A percentile compares a stretch with the other conserved stretches of the same genome.
Evolutionary conservation across 805 yeast genomes (phyloP).

Genomic region (Schizosaccharomyces japonicus): DNA sequence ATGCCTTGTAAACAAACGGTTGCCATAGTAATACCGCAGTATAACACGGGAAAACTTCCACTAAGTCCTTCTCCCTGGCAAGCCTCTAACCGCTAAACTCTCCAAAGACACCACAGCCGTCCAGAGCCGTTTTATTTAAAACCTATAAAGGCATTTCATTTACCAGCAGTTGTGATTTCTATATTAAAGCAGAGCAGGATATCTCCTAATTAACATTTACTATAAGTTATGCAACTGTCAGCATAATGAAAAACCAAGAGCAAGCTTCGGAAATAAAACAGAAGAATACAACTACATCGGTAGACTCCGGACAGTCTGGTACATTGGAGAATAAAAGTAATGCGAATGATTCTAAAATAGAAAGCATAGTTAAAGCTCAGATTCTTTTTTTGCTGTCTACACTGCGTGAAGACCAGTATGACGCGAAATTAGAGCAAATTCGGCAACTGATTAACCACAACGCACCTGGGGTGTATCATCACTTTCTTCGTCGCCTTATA

Average conservation of each 20-base stretch:
- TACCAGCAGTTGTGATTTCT: too few species aligned
- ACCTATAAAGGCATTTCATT: too few species aligned
- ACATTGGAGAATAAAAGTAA: neutral
- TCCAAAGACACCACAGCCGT: too few species aligned
- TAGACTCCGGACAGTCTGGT: neutral
- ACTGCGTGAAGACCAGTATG: slow-evolving; percentile 21
- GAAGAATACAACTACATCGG: neutral
- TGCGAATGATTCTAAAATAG: neutral
- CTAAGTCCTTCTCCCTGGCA: too few species aligned
- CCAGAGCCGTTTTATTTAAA: too few species aligned
- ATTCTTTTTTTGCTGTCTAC: slow-evolving; percentile 28
- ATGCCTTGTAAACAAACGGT: too few species aligned
- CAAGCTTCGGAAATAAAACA: neutral
- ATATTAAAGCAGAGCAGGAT: too few species aligned
- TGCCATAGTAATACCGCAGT: too few species aligned
- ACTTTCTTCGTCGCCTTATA: slow-evolving; percentile 17
- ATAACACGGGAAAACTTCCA: too few species aligned
- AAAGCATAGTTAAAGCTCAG: slow-evolving; percentile 26
- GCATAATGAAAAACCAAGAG: neutral
- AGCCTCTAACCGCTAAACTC: too few species aligned
- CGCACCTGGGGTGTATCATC: slow-evolving; percentile 17
- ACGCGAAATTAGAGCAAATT: slow-evolving; percentile 22
- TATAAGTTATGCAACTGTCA: too few species aligned
- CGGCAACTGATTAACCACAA: slow-evolving; percentile 18
- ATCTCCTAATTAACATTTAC: too few species aligned